phyloP scores from a whole-genome alignment of 352 stramenopile species.

The Thraustotheca clavata region DNA sequence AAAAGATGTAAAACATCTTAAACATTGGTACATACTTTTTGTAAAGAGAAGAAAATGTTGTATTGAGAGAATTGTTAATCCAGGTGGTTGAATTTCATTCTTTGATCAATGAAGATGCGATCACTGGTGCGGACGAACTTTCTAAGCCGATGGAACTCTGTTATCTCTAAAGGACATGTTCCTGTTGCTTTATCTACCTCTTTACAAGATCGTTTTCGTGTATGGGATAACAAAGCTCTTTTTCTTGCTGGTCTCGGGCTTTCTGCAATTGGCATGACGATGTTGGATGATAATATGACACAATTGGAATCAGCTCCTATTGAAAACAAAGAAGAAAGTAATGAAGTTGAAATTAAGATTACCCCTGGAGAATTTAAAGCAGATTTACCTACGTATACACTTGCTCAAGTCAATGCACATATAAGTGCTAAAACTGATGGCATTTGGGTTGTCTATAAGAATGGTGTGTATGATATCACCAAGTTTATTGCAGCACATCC shows the following conservation, averaged over 20 bases:
- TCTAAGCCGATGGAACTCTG: too few species aligned
- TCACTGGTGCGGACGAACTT: too few species aligned
- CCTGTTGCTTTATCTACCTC: too few species aligned
- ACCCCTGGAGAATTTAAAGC: conserved; percentile 29
- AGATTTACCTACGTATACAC: conserved; percentile 50
- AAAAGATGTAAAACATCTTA: too few species aligned
- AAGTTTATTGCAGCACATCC: conserved; percentile 93
- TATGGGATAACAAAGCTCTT: too few species aligned
- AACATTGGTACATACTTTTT: too few species aligned
- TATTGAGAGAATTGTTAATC: too few species aligned
- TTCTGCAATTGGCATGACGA: background rate
- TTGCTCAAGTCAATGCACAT: conserved; percentile 65
- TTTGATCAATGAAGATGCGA: too few species aligned
- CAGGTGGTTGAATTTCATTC: too few species aligned
- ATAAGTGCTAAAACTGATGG: conserved; percentile 59
- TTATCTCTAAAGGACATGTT: too few species aligned
- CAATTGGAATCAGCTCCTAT: background rate
- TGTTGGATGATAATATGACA: background rate
- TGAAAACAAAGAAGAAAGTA: background rate
- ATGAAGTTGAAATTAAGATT: background rate
- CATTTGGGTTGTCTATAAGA: conserved; percentile 90
- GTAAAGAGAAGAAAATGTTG: too few species aligned
- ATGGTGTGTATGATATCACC: conserved; percentile 96
- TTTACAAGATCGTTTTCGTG: too few species aligned
- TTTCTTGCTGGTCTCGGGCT: background rate